Conservation (phyloP, 2,329 filamentous ascomycete species). For the Monilinia laxa region DNA sequence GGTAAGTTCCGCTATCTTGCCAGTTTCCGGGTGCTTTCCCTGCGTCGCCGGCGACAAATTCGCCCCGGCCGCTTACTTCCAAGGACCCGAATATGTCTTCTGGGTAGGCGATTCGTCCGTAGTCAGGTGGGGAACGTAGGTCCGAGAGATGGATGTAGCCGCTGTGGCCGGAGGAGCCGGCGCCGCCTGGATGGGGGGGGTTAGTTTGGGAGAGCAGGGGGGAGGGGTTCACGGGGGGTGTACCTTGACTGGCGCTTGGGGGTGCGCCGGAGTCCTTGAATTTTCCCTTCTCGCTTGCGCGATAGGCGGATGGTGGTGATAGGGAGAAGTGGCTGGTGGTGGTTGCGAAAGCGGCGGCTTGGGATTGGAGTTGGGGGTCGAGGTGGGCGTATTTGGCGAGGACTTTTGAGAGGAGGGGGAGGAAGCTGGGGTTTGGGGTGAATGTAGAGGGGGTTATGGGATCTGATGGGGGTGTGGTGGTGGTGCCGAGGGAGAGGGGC, state of each 20-base stretch:
- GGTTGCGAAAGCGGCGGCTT: constrained; percentile 60
- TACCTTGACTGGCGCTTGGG: constrained; percentile 54
- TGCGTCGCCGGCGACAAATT: constrained; percentile 43
- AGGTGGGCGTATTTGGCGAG: constrained; percentile 54
- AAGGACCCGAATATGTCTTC: constrained; percentile 70
- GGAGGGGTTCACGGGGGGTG: constrained; percentile 45
- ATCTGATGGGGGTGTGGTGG: constrained; percentile 51
- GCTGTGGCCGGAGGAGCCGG: constrained; percentile 58
- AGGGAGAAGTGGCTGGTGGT: constrained; percentile 37
- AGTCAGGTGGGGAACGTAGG: constrained; percentile 62
- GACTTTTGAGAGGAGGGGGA: constrained; percentile 58
- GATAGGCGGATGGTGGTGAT: neutral
- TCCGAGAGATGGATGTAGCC: constrained; percentile 67
- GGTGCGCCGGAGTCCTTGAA: constrained; percentile 8
- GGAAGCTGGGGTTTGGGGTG: constrained; percentile 57
- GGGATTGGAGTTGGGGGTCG: constrained; percentile 55
- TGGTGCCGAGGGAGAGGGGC: constrained; percentile 58
- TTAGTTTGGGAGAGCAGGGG: neutral
- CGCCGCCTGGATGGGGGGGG: constrained; percentile 47
- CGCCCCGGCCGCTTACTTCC: constrained; percentile 58
- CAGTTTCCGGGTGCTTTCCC: constrained; percentile 46
- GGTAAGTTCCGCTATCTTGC: constrained; percentile 61
- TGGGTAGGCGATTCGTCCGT: constrained; percentile 66
- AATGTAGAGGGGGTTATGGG: constrained; percentile 59
- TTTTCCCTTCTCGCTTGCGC: neutral